Base-by-base conservation (phyloP, 192 early-diverging fungal species). In the Endogone sp. region DNA sequence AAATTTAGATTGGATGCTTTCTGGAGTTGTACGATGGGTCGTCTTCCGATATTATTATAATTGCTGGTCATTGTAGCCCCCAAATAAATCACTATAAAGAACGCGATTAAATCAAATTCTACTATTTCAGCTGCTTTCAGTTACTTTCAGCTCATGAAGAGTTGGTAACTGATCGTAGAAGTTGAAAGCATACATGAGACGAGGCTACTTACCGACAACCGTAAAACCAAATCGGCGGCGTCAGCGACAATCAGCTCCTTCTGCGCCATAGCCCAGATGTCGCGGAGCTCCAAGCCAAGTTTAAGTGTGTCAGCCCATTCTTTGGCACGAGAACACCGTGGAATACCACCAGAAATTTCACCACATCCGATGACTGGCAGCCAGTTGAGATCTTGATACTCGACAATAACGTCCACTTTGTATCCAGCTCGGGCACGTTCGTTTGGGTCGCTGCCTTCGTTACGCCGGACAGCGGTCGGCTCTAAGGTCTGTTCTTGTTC, bases 361-460 rank as follows among this genome's bases (percentile, higher is more conserved):
- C 60, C 60, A 16, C 60, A 61, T 61, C 60, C 60, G 60, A 61
- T 20, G 29, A 29, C 37, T 16, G 37, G 37, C 37, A 49, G 37
- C 37, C 37, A 49, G 37, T 2, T 49, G 16, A 49, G 2, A 6
- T 49, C 37, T 16, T 49, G 37, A 16, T 49, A 49, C 37, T 49
- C 37, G 37, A 49, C 16, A 49, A 49, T 49, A 16, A 49, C 2
- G 37, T 49, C 37, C 8, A 49, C 37, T 49, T 49, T 49, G 16
- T 49, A 49, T 16, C 37, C 37, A 49, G 37, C 37, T 49, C 60
- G 37, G 37, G 37, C 37, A 49, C 37, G 37, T 49, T 49, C 2
- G 37, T 6, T 49, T 2, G 37, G 37, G 37, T 49, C 37, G 0
- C 37, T 49, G 16, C 37, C 0, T 6, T 6, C 37, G 37, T 49